Evolutionary conservation across 73 alveolate genomes (phyloP).

Genomic region (Effrenium voratum): DNA sequence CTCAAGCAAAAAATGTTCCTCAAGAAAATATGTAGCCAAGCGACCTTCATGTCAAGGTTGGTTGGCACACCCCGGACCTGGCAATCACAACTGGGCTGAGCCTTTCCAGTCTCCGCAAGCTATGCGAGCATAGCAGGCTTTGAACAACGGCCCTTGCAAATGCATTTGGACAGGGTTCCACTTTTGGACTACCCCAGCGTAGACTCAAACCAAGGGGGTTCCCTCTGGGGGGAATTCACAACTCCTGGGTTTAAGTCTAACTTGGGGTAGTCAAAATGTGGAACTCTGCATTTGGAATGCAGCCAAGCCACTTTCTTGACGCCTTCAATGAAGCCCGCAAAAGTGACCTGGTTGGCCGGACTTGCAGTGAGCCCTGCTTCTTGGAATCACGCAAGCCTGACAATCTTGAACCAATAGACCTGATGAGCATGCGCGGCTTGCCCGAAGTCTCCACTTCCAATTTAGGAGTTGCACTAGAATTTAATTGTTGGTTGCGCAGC

Average conservation of each 20-base stretch:
- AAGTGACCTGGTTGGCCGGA: constrained; percentile 68
- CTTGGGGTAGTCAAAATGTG: background rate
- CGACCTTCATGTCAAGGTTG: constrained; percentile 67
- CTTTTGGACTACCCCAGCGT: background rate
- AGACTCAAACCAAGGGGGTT: too few relatives aligned
- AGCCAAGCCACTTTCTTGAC: constrained; percentile 44
- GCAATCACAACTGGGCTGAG: background rate
- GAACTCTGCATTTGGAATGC: background rate
- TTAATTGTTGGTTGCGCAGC: too few relatives aligned
- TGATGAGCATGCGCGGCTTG: too few relatives aligned
- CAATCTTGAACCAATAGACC: too few relatives aligned
- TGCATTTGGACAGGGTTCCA: background rate
- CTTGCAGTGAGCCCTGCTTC: too few relatives aligned
- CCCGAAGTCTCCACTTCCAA: too few relatives aligned
- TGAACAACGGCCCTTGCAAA: too few relatives aligned
- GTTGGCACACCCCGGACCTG: constrained; percentile 84
- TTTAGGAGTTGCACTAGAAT: too few relatives aligned
- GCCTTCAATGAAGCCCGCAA: constrained; percentile 61
- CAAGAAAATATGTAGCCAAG: background rate
- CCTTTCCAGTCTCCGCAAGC: too few relatives aligned
- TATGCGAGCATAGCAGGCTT: too few relatives aligned
- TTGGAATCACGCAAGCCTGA: too few relatives aligned
- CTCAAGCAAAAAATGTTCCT: background rate
- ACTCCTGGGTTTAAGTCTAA: background rate
- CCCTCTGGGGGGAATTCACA: too few relatives aligned